Conservation (phyloP, 1,139 yeast species). For the Yamadazyma dendronema region DNA sequence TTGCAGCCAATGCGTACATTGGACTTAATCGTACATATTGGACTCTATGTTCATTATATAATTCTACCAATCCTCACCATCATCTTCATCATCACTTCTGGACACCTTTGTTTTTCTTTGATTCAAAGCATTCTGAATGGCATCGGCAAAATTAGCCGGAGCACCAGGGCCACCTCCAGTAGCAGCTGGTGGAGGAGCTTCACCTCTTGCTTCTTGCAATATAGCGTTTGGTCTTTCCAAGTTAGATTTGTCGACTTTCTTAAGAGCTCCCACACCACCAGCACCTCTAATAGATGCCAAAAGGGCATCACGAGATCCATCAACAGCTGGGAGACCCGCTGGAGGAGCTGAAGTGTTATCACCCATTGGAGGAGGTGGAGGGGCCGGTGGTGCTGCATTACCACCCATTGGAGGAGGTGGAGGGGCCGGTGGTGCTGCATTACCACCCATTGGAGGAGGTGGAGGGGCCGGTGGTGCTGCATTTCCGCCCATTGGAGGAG, state of each 20-base stretch:
- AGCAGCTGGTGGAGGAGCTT: conserved; percentile 28
- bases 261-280: conserved; percentile 66
- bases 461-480: conserved; percentile 18
- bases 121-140: conserved; percentile 81
- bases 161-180: conserved; percentile 30
- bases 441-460: conserved; percentile 1
- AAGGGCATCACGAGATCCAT: conserved; percentile 73
- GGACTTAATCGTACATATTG: no score
- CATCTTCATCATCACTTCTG: conserved; percentile 83
- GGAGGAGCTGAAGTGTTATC: conserved; percentile 17
- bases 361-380: conserved; percentile 27
- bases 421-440: conserved; percentile 19
- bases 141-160: conserved; percentile 74
- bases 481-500: conserved; percentile 13
- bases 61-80: conserved; percentile 46
- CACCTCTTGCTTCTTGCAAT: conserved; percentile 71
- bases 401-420: conserved; percentile 16
- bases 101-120: conserved; percentile 82
- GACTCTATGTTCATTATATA: not conserved
- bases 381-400: conserved; percentile 26
- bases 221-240: conserved; percentile 75
- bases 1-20: no score
- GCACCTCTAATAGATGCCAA: conserved; percentile 84
- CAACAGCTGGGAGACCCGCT: conserved; percentile 30
- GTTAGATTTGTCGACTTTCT: conserved; percentile 78